Conservation (phyloP, 768 basidiomycete genomes). For the Coprinopsis cinerea region DNA sequence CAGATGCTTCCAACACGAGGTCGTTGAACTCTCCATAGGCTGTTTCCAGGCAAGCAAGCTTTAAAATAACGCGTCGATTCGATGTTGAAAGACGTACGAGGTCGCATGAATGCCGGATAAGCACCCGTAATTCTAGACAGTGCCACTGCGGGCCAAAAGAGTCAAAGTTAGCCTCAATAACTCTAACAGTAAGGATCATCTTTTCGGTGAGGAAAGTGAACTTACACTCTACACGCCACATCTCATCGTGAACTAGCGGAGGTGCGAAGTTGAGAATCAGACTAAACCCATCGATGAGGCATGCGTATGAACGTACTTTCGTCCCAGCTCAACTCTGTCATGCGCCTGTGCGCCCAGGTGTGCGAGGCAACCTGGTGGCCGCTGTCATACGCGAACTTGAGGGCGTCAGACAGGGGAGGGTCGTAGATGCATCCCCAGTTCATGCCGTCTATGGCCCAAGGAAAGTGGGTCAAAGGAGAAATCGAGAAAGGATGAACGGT, state of each 20-base stretch:
- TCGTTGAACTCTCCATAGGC: constrained; percentile 17
- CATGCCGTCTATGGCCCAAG: constrained; percentile 24
- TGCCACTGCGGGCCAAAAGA: constrained; percentile 17
- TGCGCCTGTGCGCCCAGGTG: constrained; percentile 33
- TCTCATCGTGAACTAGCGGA: constrained; percentile 17
- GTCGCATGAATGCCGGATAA: constrained; percentile 20
- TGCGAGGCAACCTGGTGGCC: constrained; percentile 45
- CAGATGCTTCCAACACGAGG: constrained; percentile 13
- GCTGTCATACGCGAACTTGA: constrained; percentile 32
- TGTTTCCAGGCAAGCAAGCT: not conserved
- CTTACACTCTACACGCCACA: constrained; percentile 18
- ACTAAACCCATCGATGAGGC: not conserved
- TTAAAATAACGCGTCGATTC: not conserved
- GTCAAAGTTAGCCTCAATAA: too few relatives aligned
- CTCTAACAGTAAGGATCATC: not conserved
- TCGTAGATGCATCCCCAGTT: constrained; percentile 38
- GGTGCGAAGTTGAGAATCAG: not conserved
- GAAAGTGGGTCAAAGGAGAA: not conserved
- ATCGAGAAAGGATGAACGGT: not conserved
- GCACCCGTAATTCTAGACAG: constrained; percentile 19
- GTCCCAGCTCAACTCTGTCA: constrained; percentile 24
- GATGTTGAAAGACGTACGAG: constrained; percentile 18
- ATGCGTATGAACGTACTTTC: constrained; percentile 17
- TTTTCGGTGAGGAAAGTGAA: not conserved
- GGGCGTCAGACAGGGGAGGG: constrained; percentile 16